Evolutionary conservation across 1,139 yeast species (phyloP), one percentile per base, ranked within the genome.

Genomic region (Candida sanyaensis): DNA sequence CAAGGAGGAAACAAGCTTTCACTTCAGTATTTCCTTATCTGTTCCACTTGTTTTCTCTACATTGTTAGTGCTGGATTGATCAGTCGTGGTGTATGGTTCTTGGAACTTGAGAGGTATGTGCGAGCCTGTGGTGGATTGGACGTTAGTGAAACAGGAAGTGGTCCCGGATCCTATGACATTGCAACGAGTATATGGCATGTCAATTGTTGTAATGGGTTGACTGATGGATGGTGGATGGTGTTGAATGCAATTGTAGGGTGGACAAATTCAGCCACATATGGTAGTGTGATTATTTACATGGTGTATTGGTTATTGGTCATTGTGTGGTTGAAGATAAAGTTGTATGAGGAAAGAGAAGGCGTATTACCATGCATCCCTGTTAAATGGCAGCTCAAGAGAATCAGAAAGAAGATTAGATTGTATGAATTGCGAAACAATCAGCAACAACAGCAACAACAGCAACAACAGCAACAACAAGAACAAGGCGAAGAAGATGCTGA

Each of bases 241-340:
- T 79, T 91, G 64, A 91, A 93, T 57, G 97, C 98, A 5, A 72
- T 92, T 11, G 77, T 93, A 48, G 99, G 98, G 1, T 92, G 99
- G 99, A 88, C 93, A 33, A 92, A 92, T 67, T 83, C 95, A 33
- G 98, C 97, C 13, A 91, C 97, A 2, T 89, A 88, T 62, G 97
- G 97, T 17, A 88, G 96, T 37, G 91, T 92, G n/a, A 65, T 78
- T 21, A 80, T 90, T 45, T 92, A 92, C 67, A 78, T 83, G 55
- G 53, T 73, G 5, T 92, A 88, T 68, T 92, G 99, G 99, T 41
- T 81, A 5, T 65, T 77, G 32, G 80, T 90, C 11, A 81, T 86
- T 40, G 49, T 64, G 0, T 68, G 83, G 64, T 71, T 90, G 46
- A 69, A 79, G 43, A 48, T 71, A 8, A 70, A 80, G 58, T 66